A percentile compares a stretch with the other conserved stretches of the same genome.
These are phyloP conservation scores for Sporothrix schenckii DNA, from an alignment of 2,329 filamentous ascomycete species.

Conservation along the genomic window DNA sequence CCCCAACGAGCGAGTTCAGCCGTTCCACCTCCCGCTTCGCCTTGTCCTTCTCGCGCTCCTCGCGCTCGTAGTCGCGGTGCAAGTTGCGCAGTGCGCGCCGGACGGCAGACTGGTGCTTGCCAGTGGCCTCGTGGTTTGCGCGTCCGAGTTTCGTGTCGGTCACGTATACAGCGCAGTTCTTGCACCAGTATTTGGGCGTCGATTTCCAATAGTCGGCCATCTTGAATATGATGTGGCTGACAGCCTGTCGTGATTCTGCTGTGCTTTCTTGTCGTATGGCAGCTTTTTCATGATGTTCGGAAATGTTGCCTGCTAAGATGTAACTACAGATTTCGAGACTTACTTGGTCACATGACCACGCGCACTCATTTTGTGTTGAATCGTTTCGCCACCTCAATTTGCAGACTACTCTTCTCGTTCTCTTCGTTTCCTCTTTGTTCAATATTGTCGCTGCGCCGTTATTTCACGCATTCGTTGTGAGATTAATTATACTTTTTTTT, in stretches of 20 bases:
- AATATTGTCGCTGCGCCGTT: background rate
- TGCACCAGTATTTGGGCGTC: conserved; percentile 97
- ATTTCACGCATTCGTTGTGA: background rate
- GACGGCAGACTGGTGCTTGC: conserved; percentile 79
- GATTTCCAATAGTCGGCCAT: conserved; percentile 99
- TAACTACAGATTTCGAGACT: background rate
- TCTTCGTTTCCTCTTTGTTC: background rate
- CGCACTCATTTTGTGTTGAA: background rate
- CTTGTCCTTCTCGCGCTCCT: conserved; percentile 77
- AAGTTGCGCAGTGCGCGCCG: conserved; percentile 89
- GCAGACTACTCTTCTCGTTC: background rate
- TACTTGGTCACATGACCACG: conserved; percentile 7
- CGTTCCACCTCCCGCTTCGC: conserved; percentile 84
- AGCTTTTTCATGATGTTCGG: too few species aligned
- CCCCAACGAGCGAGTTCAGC: conserved; percentile 73
- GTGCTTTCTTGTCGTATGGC: background rate
- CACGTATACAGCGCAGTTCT: conserved; percentile 88
- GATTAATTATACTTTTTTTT: conserved; percentile 15
- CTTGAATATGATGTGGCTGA: background rate
- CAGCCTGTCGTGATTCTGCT: too few species aligned
- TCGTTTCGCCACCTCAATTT: background rate
- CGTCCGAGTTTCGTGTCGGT: conserved; percentile 91
- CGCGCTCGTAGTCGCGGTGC: conserved; percentile 79
- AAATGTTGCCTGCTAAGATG: background rate
- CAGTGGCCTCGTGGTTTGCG: conserved; percentile 84